phyloP scores from a whole-genome alignment of 768 basidiomycete species.

The Tulasnella sp. region DNA sequence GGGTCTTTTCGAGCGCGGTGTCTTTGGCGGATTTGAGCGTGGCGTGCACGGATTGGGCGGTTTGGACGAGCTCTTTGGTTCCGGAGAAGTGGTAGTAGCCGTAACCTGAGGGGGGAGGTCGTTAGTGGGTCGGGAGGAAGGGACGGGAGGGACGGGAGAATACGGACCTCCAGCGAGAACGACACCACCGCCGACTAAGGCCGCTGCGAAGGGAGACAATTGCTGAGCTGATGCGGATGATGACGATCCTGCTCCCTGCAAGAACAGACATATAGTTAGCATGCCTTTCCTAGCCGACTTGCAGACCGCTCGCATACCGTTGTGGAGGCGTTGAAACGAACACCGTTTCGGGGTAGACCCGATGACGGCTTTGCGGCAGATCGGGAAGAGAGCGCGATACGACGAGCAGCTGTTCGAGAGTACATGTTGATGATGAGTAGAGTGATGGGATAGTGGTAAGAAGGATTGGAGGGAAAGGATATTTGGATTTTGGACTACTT shows the following conservation, averaged over 20 bases:
- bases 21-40: conserved; percentile 22
- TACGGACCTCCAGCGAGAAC: neutral
- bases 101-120: conserved; percentile 24
- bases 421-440: neutral
- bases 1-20: conserved; percentile 21
- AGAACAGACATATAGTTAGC: neutral
- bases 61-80: conserved; percentile 28
- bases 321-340: neutral
- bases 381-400: neutral
- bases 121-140: too few relatives aligned
- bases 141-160: too few relatives aligned
- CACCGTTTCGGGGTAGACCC: neutral
- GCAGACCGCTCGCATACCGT: neutral
- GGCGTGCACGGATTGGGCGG: conserved; percentile 22
- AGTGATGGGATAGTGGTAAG: neutral
- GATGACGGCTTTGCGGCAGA: neutral
- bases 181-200: neutral
- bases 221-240: neutral
- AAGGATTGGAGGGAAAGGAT: neutral
- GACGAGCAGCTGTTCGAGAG: neutral
- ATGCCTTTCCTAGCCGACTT: neutral
- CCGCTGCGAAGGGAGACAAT: neutral
- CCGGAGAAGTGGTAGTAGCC: conserved; percentile 33
- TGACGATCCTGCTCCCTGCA: neutral
- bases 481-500: neutral